These are phyloP conservation scores for Artomyces pyxidatus DNA, from an alignment of 768 basidiomycete species.

Conservation along the genomic window DNA sequence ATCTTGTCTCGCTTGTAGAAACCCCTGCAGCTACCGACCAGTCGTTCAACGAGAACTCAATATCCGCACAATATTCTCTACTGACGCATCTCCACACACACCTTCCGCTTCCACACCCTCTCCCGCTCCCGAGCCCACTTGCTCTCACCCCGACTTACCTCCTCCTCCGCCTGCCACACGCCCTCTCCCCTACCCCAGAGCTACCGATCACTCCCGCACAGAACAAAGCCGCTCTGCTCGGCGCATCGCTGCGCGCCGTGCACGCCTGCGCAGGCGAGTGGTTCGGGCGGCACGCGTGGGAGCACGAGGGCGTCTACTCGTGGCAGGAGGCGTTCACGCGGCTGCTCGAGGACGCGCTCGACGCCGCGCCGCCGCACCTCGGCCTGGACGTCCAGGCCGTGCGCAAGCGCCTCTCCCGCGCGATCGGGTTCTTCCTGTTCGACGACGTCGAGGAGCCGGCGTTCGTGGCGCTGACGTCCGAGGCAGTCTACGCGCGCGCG, in stretches of 20 bases:
- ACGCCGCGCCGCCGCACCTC: conserved; percentile 28
- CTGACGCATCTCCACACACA: neutral
- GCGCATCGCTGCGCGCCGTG: conserved; percentile 51
- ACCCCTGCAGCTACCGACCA: no score
- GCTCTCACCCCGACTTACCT: conserved; percentile 26
- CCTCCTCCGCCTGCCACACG: conserved; percentile 25
- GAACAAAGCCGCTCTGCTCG: conserved; percentile 39
- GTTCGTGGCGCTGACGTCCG: conserved; percentile 55
- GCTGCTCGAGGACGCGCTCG: conserved; percentile 49
- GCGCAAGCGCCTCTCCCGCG: conserved; percentile 48
- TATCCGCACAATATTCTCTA: neutral
- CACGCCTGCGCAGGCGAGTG: conserved; percentile 72
- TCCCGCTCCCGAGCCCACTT: neutral
- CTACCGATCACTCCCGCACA: conserved; percentile 32
- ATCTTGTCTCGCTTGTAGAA: no score
- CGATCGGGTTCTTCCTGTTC: conserved; percentile 69
- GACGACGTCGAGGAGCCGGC: conserved; percentile 70
- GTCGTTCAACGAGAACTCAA: no score
- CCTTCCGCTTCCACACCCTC: neutral
- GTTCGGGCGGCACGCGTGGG: conserved; percentile 47
- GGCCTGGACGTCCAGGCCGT: conserved; percentile 35
- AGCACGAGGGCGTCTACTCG: conserved; percentile 37
- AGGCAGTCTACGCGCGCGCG: conserved; percentile 42
- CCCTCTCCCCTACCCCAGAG: neutral
- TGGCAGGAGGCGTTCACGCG: conserved; percentile 72